A percentile compares a stretch with the other conserved stretches of the same genome.
These are phyloP conservation scores for Apiotrichum domesticum DNA, from an alignment of 1,284 basidiomycete species.

Conservation along the genomic window DNA sequence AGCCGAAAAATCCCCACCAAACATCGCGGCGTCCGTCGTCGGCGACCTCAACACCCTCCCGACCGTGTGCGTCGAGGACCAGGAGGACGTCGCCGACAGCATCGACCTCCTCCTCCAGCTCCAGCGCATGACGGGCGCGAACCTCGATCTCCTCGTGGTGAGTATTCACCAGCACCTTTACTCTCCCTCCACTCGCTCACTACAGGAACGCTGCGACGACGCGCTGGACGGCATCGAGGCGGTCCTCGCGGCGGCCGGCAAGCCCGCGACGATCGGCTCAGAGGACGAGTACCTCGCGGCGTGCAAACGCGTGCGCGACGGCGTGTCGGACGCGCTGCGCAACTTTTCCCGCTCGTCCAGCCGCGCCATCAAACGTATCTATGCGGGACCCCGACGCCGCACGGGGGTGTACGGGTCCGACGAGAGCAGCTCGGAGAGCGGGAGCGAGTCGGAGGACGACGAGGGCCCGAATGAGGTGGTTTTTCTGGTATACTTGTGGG, in stretches of 20 bases:
- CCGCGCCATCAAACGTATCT: constrained; percentile 69
- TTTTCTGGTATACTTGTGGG: constrained; percentile 85
- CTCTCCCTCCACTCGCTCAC: background rate
- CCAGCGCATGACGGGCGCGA: constrained; percentile 72
- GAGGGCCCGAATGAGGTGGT: constrained; percentile 53
- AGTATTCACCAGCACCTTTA: constrained; percentile 25
- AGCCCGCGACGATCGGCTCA: constrained; percentile 51
- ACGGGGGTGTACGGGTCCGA: constrained; percentile 23
- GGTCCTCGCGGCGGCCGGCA: constrained; percentile 17
- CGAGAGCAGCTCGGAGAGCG: constrained; percentile 1
- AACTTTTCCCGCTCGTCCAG: constrained; percentile 63
- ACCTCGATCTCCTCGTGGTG: constrained; percentile 70
- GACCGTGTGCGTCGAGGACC: constrained; percentile 20
- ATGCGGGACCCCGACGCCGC: constrained; percentile 50
- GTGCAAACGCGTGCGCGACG: constrained; percentile 50
- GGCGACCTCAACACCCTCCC: constrained; percentile 50
- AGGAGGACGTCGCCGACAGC: constrained; percentile 57
- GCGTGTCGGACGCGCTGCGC: constrained; percentile 62
- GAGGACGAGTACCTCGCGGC: constrained; percentile 34
- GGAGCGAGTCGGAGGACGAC: constrained; percentile 3
- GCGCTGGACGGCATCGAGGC: constrained; percentile 40
- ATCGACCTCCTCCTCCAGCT: constrained; percentile 74
- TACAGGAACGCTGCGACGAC: constrained; percentile 33
- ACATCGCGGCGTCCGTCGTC: constrained; percentile 17
- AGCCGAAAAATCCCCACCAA: constrained; percentile 10